Evolutionary conservation across 2,329 filamentous ascomycete genomes (phyloP).

Genomic region (Byssoonygena ceratinophila): DNA sequence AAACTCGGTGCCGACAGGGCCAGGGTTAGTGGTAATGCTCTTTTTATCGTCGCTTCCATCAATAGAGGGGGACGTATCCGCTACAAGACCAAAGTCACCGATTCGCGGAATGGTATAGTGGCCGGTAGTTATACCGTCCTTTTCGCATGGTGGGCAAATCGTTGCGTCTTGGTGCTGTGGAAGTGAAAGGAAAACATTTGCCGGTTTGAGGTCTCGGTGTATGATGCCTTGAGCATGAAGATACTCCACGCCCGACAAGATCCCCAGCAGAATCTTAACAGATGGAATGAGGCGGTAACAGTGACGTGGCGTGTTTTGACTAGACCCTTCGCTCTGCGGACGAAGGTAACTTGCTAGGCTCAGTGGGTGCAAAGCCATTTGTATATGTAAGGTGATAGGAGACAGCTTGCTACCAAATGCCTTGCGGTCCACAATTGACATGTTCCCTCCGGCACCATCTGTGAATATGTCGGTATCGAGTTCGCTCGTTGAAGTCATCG

Average conservation of each 20-base stretch:
- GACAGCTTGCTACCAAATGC: conserved; percentile 23
- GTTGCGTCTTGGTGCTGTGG: conserved; percentile 29
- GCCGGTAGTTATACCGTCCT: conserved; percentile 14
- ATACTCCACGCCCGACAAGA: conserved; percentile 55
- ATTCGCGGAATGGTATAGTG: conserved; percentile 49
- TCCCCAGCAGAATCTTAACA: conserved; percentile 46
- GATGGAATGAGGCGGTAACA: conserved; percentile 53
- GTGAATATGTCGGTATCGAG: conserved; percentile 34
- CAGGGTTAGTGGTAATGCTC: conserved; percentile 17
- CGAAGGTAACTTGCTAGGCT: conserved; percentile 50
- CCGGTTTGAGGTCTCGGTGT: conserved; percentile 58
- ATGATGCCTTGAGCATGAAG: conserved; percentile 51
- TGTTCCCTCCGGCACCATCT: conserved; percentile 31
- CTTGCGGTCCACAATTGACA: conserved; percentile 25
- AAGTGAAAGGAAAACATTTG: conserved; percentile 54
- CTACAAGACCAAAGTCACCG: conserved; percentile 58
- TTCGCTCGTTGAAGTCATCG: conserved; percentile 27
- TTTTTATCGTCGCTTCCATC: conserved; percentile 21
- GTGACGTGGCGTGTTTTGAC: conserved; percentile 36
- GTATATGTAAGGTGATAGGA: conserved; percentile 50
- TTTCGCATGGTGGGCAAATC: conserved; percentile 39
- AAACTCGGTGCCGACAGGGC: conserved; percentile 51
- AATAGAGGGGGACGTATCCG: conserved; percentile 40
- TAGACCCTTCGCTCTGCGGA: background rate
- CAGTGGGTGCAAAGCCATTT: conserved; percentile 56